These are phyloP conservation scores for Prunella vulgaris DNA, from an alignment of 257 asterid species.

Conservation along the genomic window DNA sequence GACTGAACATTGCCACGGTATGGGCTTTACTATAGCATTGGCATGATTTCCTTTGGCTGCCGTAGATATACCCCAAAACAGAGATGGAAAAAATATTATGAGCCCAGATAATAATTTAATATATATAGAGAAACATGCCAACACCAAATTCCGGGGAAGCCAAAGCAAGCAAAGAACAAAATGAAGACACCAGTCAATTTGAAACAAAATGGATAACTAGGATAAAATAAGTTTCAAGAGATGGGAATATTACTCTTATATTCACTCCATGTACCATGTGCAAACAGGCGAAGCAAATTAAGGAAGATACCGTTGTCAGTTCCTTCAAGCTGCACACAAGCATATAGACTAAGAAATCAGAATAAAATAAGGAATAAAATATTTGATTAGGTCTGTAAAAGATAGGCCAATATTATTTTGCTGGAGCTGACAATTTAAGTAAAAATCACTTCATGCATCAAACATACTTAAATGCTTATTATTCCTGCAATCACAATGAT, in stretches of 20 bases:
- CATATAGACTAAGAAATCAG: neutral
- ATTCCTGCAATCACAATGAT: neutral
- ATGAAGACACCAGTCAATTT: neutral
- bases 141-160: neutral
- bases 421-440: neutral
- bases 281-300: constrained; percentile 78
- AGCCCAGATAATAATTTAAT: neutral
- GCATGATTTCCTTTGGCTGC: neutral
- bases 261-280: constrained; percentile 92
- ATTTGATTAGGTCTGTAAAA: neutral
- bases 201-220: constrained; percentile 2
- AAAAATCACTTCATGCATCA: neutral
- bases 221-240: constrained; percentile 1
- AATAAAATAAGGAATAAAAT: neutral
- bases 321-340: constrained; percentile 71
- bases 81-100: neutral
- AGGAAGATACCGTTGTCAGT: constrained; percentile 55
- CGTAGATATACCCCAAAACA: neutral
- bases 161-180: neutral
- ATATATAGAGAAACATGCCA: neutral
- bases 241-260: constrained; percentile 60
- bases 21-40: neutral
- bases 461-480: neutral
- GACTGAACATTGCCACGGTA: neutral
- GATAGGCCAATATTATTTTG: neutral